Base-by-base conservation (phyloP, 2,329 filamentous ascomycete species). In the Botrytis galanthina region DNA sequence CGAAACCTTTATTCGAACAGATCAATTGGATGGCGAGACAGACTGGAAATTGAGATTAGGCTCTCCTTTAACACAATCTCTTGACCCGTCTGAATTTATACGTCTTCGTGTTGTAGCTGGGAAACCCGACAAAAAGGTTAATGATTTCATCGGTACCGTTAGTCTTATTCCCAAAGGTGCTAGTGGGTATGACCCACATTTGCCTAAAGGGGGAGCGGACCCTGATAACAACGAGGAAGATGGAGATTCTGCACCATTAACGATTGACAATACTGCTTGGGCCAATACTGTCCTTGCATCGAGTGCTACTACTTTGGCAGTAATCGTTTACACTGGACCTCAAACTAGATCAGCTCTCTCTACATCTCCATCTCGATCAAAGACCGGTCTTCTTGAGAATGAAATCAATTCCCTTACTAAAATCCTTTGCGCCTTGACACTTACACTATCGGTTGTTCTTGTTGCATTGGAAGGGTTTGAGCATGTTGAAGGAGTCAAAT, bases 321-420 rank as follows among this genome's bases (percentile, higher is more conserved):
- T 95, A 1, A 93, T 99, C 69, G 87, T 99, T 75, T 99, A 99
- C 82, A 98, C 96, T 6, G 97, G 96, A 0, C 91, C 94, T 0
- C 93, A 99, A 82, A 99, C 96, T 2, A 90, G 97, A 74, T 97
- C 97, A 39, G 95, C 96, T 9, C 86, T 99, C 48, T 98, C 96
- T 0, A 99, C 96, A 9, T 93, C 94, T 1, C 90, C 93, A 1
- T 97, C 95, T 3, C 89, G 96, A 59, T 98, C 95, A 7, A 99
- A 99, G 83, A 96, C 93, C 0, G 97, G 97, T 3, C 86, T 99
- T 5, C 84, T 99, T 32, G 96, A 99, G 83, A 92, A 94, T 79
- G 97, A 99, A 82, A 98, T 99, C 83, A 99, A 99, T 82, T 95
- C 93, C 6, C 84, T 99, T 63, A 98, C 95, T 57, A 99, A 99